Evolutionary conservation across 257 asterid species (phyloP).

Genomic region (Haberlea rhodopensis): DNA sequence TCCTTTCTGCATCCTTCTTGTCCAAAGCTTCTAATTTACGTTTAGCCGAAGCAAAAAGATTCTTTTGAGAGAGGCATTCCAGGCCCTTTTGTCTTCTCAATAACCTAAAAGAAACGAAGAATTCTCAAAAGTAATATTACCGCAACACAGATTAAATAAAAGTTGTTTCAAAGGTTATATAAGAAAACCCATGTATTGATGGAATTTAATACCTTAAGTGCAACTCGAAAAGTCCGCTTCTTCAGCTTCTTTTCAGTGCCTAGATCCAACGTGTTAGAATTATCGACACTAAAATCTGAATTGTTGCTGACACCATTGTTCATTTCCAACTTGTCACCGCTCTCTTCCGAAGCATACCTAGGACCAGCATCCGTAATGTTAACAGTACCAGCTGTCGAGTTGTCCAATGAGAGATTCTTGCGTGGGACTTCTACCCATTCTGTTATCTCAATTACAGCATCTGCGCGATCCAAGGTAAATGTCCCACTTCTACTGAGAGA

Average conservation of each 20-base stretch:
- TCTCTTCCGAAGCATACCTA: slow-evolving; percentile 53
- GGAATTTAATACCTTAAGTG: slow-evolving; percentile 62
- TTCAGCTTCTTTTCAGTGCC: slow-evolving; percentile 86
- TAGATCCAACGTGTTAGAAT: slow-evolving; percentile 50
- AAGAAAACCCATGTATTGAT: background rate
- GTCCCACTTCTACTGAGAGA: slow-evolving; percentile 94
- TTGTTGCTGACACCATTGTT: slow-evolving; percentile 39
- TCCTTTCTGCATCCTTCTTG: slow-evolving; percentile 93
- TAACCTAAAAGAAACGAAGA: slow-evolving; percentile 45
- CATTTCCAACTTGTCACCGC: slow-evolving; percentile 44
- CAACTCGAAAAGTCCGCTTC: slow-evolving; percentile 81
- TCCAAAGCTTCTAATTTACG: slow-evolving; percentile 71
- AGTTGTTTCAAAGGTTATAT: background rate
- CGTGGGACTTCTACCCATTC: slow-evolving; percentile 98
- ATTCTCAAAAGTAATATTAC: slow-evolving; percentile 20
- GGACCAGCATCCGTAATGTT: slow-evolving; percentile 53
- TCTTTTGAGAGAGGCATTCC: slow-evolving; percentile 81
- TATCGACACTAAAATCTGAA: slow-evolving; percentile 44
- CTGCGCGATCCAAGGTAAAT: slow-evolving; percentile 81
- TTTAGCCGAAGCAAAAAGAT: slow-evolving; percentile 54
- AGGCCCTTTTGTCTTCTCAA: slow-evolving; percentile 82
- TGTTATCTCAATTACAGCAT: slow-evolving; percentile 86
- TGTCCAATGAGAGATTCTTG: slow-evolving; percentile 77
- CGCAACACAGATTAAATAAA: slow-evolving; percentile 11
- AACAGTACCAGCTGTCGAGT: slow-evolving; percentile 66